Percentiles rank a stretch among this genome's conserved stretches.
These are phyloP conservation scores for Lichtheimia ramosa DNA, from an alignment of 371 early-diverging fungal species.

Conservation along the genomic window DNA sequence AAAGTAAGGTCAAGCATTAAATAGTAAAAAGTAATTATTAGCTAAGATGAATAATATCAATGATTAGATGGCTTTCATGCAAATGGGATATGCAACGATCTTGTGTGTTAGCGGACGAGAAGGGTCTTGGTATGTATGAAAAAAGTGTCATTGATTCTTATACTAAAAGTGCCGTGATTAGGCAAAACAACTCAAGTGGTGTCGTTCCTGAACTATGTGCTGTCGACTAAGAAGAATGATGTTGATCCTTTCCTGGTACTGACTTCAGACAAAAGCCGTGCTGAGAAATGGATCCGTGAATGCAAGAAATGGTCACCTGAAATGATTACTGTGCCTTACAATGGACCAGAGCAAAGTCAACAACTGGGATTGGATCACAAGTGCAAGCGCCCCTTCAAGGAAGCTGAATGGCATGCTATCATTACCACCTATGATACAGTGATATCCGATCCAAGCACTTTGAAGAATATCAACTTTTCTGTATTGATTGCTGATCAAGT, in stretches of 20 bases:
- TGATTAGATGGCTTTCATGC: slow-evolving; percentile 68
- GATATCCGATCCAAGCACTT: slow-evolving; percentile 44
- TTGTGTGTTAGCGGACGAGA: slow-evolving; percentile 92
- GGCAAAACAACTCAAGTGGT: slow-evolving; percentile 91
- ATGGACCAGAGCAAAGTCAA: slow-evolving; percentile 46
- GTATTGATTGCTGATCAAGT: slow-evolving; percentile 83
- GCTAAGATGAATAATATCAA: neutral
- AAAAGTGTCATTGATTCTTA: slow-evolving; percentile 30
- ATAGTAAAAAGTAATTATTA: neutral
- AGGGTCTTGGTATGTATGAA: slow-evolving; percentile 78
- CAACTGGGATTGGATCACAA: slow-evolving; percentile 43
- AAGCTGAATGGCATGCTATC: slow-evolving; percentile 75
- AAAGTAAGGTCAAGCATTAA: slow-evolving; percentile 50
- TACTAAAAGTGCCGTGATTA: neutral
- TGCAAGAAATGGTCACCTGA: slow-evolving; percentile 79
- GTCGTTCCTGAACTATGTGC: slow-evolving; percentile 62
- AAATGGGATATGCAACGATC: slow-evolving; percentile 62
- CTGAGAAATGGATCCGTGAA: slow-evolving; percentile 84
- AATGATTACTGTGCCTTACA: slow-evolving; percentile 56
- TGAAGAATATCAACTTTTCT: slow-evolving; percentile 43
- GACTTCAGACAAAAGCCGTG: slow-evolving; percentile 71
- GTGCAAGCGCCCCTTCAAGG: slow-evolving; percentile 58
- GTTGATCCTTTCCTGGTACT: slow-evolving; percentile 82
- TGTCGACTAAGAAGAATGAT: slow-evolving; percentile 46
- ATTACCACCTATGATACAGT: slow-evolving; percentile 78